Percentiles rank a stretch among this genome's conserved stretches.
Conservation (phyloP, 2,329 filamentous ascomycete species). For the Colletotrichum nymphaeae region DNA sequence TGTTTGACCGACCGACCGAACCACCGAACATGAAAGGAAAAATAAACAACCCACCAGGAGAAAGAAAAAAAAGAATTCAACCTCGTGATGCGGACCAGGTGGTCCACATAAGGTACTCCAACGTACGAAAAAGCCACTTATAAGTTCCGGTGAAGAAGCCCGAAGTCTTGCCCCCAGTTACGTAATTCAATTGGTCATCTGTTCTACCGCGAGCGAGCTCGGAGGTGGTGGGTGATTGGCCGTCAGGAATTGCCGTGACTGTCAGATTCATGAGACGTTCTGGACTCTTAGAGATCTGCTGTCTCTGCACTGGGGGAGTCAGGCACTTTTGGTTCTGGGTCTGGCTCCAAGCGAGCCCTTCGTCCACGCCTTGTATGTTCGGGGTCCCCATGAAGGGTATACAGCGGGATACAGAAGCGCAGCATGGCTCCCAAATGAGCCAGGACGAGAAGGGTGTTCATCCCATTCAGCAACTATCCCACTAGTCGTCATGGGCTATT, state of each 20-base stretch:
- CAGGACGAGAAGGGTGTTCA: not conserved
- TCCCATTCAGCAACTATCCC: not conserved
- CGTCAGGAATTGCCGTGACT: constrained; percentile 2
- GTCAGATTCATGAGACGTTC: constrained; percentile 12
- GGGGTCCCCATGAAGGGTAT: too few relatives aligned
- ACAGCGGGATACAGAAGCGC: not conserved
- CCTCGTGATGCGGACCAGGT: not conserved
- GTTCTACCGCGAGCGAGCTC: not conserved
- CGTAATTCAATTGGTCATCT: constrained; percentile 34
- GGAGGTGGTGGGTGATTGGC: constrained; percentile 18
- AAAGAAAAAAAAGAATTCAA: not conserved
- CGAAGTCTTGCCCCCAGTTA: constrained; percentile 7
- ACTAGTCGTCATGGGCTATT: not conserved
- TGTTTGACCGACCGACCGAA: not conserved
- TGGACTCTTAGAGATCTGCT: constrained; percentile 10
- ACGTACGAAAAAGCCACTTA: constrained; percentile 18
- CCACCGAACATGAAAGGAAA: not conserved
- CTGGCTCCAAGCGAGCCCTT: not conserved
- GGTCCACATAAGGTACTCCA: constrained; percentile 7
- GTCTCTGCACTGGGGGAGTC: not conserved
- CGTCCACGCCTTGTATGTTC: not conserved
- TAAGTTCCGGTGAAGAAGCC: constrained; percentile 4
- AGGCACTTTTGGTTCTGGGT: constrained; percentile 26
- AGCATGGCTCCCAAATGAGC: not conserved
- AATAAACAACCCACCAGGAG: not conserved